These are phyloP conservation scores for Umbelopsis vinacea DNA, from an alignment of 192 early-diverging fungal species.

Conservation along the genomic window DNA sequence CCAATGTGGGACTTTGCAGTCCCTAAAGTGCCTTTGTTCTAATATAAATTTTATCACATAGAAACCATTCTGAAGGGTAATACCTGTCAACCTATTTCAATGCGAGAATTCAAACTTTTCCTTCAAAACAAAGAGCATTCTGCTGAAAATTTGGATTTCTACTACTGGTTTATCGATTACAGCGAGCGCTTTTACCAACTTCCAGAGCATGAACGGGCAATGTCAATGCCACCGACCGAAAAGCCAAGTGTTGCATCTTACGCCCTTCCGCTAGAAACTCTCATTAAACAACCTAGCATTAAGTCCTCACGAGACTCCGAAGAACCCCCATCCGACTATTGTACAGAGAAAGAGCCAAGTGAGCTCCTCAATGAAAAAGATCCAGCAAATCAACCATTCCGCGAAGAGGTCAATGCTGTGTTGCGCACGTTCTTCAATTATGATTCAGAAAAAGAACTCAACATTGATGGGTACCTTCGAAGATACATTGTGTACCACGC, in stretches of 20 bases:
- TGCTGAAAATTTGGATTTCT: conserved; percentile 37
- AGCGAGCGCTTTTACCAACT: conserved; percentile 25
- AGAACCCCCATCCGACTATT: neutral
- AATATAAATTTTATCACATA: neutral
- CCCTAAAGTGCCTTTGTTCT: neutral
- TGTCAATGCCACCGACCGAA: conserved; percentile 29
- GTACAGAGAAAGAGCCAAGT: neutral
- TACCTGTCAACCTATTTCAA: conserved; percentile 35
- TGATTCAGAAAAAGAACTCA: conserved; percentile 36
- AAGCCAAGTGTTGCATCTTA: conserved; percentile 14
- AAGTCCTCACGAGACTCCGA: neutral
- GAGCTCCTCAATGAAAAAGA: conserved; percentile 16
- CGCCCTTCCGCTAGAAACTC: conserved; percentile 13
- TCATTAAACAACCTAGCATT: conserved; percentile 19
- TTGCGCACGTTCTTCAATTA: conserved; percentile 34
- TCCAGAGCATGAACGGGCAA: conserved; percentile 14
- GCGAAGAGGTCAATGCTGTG: conserved; percentile 32
- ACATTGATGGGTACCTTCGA: conserved; percentile 25
- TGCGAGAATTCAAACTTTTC: conserved; percentile 31
- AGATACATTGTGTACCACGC: conserved; percentile 28
- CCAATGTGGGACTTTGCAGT: neutral
- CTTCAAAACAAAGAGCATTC: conserved; percentile 37
- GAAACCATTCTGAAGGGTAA: conserved; percentile 34
- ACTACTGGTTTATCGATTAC: conserved; percentile 36
- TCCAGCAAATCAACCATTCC: conserved; percentile 30